These are phyloP conservation scores for Sarocladiaceae sp. DNA, from an alignment of 2,329 filamentous ascomycete species.

Conservation along the genomic window DNA sequence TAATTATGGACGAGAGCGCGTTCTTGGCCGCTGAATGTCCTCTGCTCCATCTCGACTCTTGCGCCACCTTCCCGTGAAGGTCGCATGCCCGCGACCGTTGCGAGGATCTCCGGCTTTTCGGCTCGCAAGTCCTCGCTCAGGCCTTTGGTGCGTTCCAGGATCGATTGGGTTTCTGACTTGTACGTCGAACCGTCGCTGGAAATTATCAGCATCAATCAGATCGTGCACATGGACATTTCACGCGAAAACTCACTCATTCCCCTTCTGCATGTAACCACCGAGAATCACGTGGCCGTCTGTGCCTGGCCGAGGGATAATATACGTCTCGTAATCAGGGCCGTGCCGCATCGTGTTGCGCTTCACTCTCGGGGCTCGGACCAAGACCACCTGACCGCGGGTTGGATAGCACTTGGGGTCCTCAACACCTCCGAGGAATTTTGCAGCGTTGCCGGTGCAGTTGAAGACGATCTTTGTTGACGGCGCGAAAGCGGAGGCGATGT, in stretches of 20 bases:
- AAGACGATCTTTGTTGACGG: conserved; percentile 24
- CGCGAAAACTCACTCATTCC: conserved; percentile 19
- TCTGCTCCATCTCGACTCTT: conserved; percentile 35
- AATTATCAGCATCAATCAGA: background rate
- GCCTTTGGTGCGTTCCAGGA: conserved; percentile 26
- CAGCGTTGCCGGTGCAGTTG: conserved; percentile 29
- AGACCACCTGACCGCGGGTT: conserved; percentile 32
- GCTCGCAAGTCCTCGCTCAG: conserved; percentile 24
- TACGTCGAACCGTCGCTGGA: conserved; percentile 28
- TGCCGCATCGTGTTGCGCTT: conserved; percentile 31
- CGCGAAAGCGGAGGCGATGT: conserved; percentile 16
- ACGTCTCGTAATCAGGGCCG: conserved; percentile 26
- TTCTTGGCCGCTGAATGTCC: conserved; percentile 18
- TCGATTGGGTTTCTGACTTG: conserved; percentile 28
- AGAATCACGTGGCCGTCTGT: conserved; percentile 27
- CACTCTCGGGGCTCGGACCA: conserved; percentile 26
- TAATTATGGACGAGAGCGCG: conserved; percentile 33
- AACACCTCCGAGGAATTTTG: conserved; percentile 27
- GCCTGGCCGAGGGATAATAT: conserved; percentile 25
- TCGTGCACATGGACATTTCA: background rate
- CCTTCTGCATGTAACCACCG: conserved; percentile 34
- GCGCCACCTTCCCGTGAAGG: conserved; percentile 34
- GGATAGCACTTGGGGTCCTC: conserved; percentile 32
- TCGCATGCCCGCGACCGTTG: conserved; percentile 24
- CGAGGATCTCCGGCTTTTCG: conserved; percentile 22